These are phyloP conservation scores for Suhomyces panamericanus DNA, from an alignment of 1,139 yeast species.

Conservation along the genomic window DNA sequence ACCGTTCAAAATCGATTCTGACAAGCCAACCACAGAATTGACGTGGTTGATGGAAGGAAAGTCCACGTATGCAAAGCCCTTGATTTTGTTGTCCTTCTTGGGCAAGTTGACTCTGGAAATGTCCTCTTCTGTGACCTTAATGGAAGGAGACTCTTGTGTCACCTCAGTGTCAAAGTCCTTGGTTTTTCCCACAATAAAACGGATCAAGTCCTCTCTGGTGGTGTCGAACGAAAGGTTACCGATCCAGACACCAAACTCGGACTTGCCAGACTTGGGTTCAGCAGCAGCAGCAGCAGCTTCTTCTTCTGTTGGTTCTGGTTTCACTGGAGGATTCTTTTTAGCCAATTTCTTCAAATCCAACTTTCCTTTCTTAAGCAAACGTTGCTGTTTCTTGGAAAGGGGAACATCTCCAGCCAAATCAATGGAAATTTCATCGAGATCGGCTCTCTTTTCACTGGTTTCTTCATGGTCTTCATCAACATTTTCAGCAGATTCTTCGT, in stretches of 20 bases:
- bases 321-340: conserved; percentile 49
- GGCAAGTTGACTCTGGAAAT: conserved; percentile 69
- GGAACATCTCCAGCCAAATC: conserved; percentile 79
- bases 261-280: conserved; percentile 34
- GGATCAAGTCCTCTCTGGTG: conserved; percentile 66
- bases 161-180: conserved; percentile 24
- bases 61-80: conserved; percentile 93
- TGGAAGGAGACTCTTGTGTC: conserved; percentile 36
- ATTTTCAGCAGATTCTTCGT: conserved; percentile 18
- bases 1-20: conserved; percentile 76
- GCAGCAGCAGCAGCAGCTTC: conserved; percentile 26
- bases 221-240: conserved; percentile 92
- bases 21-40: conserved; percentile 60
- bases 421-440: conserved; percentile 68
- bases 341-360: conserved; percentile 58
- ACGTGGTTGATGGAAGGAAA: conserved; percentile 65
- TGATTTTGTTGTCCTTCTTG: conserved; percentile 58
- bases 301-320: conserved; percentile 35
- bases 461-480: conserved; percentile 2
- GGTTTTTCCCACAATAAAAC: conserved; percentile 66
- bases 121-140: conserved; percentile 45
- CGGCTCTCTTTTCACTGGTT: not conserved
- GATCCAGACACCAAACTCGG: conserved; percentile 84
- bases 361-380: conserved; percentile 81
- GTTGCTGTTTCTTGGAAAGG: conserved; percentile 85